Conservation (phyloP, 306 rosid species). For the Casuarina cunninghamiana region DNA sequence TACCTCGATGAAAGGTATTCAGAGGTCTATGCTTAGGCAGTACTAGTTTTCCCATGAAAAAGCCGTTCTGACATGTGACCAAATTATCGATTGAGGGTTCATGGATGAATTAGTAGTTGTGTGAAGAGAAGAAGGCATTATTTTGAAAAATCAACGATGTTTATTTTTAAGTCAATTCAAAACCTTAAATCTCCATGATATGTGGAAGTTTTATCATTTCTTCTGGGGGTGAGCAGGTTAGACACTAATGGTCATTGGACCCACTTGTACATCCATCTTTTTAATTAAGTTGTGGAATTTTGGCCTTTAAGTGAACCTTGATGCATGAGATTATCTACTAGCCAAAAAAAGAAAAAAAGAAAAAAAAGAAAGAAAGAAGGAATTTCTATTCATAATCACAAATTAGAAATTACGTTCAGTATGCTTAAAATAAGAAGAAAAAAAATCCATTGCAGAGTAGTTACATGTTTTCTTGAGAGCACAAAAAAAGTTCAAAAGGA, state of each 20-base stretch:
- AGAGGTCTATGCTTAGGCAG: neutral
- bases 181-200: neutral
- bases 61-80: neutral
- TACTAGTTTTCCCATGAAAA: slow-evolving; percentile 1
- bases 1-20: neutral
- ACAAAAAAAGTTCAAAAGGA: neutral
- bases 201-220: neutral
- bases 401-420: neutral
- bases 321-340: neutral
- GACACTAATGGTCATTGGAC: neutral
- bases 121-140: neutral
- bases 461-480: neutral
- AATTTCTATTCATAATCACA: neutral
- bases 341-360: neutral
- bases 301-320: neutral
- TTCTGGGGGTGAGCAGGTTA: neutral
- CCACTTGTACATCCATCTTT: neutral
- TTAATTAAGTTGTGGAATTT: neutral
- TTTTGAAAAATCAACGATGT: neutral
- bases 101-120: neutral
- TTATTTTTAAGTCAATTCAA: neutral
- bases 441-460: neutral
- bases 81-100: neutral
- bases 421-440: neutral
- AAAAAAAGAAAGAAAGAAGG: neutral